Percentiles rank a stretch among this genome's conserved stretches.
Evolutionary conservation across 768 basidiomycete species (phyloP).

Genomic region (Calocybe cyanea): DNA sequence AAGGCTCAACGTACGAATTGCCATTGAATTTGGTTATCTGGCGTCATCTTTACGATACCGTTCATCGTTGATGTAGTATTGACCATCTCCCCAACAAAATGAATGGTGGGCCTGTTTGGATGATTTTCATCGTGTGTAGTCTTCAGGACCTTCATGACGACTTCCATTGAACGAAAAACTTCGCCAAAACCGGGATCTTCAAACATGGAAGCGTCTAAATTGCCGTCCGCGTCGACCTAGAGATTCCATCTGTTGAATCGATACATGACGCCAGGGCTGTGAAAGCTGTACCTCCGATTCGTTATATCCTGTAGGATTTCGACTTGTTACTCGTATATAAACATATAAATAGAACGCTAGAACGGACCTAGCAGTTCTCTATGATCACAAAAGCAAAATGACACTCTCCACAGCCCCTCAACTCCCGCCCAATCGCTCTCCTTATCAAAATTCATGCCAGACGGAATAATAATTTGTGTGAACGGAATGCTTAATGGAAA

Average conservation of each 20-base stretch:
- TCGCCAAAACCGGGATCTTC: slow-evolving; percentile 48
- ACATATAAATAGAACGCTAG: not conserved
- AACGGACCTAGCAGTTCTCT: slow-evolving; percentile 58
- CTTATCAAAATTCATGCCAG: slow-evolving; percentile 30
- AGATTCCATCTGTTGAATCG: slow-evolving; percentile 11
- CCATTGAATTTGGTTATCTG: slow-evolving; percentile 58
- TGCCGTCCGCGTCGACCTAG: slow-evolving; percentile 21
- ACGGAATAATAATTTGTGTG: slow-evolving; percentile 47
- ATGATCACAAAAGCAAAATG: slow-evolving; percentile 71
- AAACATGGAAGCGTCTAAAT: slow-evolving; percentile 44
- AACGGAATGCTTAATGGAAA: slow-evolving; percentile 51
- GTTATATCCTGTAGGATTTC: slow-evolving; percentile 38
- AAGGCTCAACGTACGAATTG: slow-evolving; percentile 49
- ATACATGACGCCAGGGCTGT: too few species aligned
- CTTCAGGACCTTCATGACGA: slow-evolving; percentile 40
- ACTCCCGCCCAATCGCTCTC: slow-evolving; percentile 57
- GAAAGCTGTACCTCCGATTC: slow-evolving; percentile 24
- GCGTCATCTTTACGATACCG: slow-evolving; percentile 53
- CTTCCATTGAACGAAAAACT: slow-evolving; percentile 44
- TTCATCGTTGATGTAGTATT: slow-evolving; percentile 41
- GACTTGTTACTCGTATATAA: too few species aligned
- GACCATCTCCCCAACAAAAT: slow-evolving; percentile 51
- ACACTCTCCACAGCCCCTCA: slow-evolving; percentile 54
- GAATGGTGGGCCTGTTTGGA: slow-evolving; percentile 49
- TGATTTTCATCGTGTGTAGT: slow-evolving; percentile 42